phyloP scores from a whole-genome alignment of 2,329 filamentous ascomycete species.

The Chrysosphaeria jannelii region DNA sequence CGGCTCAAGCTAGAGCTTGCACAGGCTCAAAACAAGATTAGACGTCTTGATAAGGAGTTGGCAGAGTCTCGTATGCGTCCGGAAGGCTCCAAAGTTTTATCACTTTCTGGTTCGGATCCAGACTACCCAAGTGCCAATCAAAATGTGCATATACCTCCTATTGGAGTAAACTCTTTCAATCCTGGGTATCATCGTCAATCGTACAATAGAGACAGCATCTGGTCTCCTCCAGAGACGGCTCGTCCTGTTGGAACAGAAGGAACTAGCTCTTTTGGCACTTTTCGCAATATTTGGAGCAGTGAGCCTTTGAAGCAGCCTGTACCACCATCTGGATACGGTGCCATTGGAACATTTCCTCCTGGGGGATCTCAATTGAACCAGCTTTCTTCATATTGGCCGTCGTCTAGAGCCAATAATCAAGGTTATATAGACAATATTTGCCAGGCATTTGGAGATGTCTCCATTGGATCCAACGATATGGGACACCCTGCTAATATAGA shows the following conservation, averaged over 20 bases:
- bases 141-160: conserved; percentile 2
- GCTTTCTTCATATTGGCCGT: conserved; percentile 16
- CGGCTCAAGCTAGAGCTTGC: conserved; percentile 42
- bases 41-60: conserved; percentile 40
- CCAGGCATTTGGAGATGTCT: conserved; percentile 7
- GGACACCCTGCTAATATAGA: too few species aligned
- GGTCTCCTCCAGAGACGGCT: conserved; percentile 22
- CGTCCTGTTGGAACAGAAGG: too few species aligned
- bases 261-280: conserved; percentile 5
- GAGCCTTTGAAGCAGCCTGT: too few species aligned
- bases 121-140: conserved; percentile 5
- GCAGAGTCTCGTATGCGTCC: conserved; percentile 26
- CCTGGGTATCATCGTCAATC: conserved; percentile 13
- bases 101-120: conserved; percentile 12
- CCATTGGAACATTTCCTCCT: too few species aligned
- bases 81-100: conserved; percentile 23
- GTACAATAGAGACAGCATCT: conserved; percentile 15
- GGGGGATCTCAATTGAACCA: too few species aligned
- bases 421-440: conserved; percentile 11
- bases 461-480: too few species aligned
- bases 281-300: conserved; percentile 3
- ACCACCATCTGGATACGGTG: too few species aligned
- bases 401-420: conserved; percentile 11
- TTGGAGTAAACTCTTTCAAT: conserved; percentile 4
- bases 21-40: conserved; percentile 37